phyloP scores from a whole-genome alignment of 2,329 filamentous ascomycete genomes.

The Colletotrichum sojae region DNA sequence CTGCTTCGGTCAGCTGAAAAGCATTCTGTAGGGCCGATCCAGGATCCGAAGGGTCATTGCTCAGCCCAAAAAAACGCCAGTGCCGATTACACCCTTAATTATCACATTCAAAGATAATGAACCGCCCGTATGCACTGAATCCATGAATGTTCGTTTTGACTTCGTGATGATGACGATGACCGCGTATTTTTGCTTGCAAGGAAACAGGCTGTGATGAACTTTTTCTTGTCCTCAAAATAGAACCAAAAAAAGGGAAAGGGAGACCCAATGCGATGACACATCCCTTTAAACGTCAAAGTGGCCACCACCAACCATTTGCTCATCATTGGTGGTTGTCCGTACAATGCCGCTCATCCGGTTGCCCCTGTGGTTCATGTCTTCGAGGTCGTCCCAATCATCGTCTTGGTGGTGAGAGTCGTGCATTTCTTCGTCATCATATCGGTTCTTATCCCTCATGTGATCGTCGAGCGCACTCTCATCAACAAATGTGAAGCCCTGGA shows the following conservation, averaged over 20 bases:
- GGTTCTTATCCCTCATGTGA: slow-evolving; percentile 73
- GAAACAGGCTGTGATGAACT: slow-evolving; percentile 24
- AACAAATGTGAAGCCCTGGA: slow-evolving; percentile 99
- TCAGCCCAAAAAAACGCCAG: slow-evolving; percentile 39
- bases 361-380: slow-evolving; percentile 66
- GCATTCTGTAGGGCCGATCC: slow-evolving; percentile 35
- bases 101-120: slow-evolving; percentile 40
- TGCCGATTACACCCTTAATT: slow-evolving; percentile 38
- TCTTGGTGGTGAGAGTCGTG: slow-evolving; percentile 65
- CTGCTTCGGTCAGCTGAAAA: slow-evolving; percentile 32
- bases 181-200: slow-evolving; percentile 26
- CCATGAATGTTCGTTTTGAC: slow-evolving; percentile 41
- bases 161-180: slow-evolving; percentile 34
- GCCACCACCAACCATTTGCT: slow-evolving; percentile 73
- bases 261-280: slow-evolving; percentile 2
- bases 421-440: slow-evolving; percentile 72
- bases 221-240: slow-evolving; percentile 34
- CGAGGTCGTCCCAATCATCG: slow-evolving; percentile 72
- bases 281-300: slow-evolving; percentile 74
- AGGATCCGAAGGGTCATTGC: slow-evolving; percentile 38
- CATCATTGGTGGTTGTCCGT: slow-evolving; percentile 69
- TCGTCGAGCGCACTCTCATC: slow-evolving; percentile 96
- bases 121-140: slow-evolving; percentile 42
- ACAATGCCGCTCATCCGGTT: slow-evolving; percentile 77
- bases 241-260: slow-evolving; percentile 10